phyloP scores from a whole-genome alignment of 2,329 filamentous ascomycete species.

The Stachybotrys echinatus region DNA sequence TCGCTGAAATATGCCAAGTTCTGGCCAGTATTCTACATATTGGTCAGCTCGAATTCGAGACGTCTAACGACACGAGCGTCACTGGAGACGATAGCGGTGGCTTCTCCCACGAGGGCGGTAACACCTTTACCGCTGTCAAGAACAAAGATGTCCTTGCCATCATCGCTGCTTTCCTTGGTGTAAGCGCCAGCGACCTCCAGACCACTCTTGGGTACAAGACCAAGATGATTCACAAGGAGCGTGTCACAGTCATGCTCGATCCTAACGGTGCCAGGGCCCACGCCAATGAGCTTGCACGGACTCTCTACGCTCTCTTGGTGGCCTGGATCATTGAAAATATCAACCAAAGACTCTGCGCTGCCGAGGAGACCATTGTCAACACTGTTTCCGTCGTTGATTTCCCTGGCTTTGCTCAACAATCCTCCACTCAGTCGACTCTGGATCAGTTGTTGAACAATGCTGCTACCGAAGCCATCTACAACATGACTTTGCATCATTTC shows the following conservation, averaged over 20 bases:
- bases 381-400: constrained; percentile 96
- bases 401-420: constrained; percentile 84
- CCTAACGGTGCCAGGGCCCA: constrained; percentile 84
- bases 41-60: constrained; percentile 91
- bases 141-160: constrained; percentile 87
- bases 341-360: constrained; percentile 82
- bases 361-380: constrained; percentile 84
- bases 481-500: constrained; percentile 90
- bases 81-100: constrained; percentile 89
- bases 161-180: constrained; percentile 90
- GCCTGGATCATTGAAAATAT: constrained; percentile 90
- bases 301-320: constrained; percentile 88
- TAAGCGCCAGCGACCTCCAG: constrained; percentile 76
- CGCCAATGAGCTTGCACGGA: constrained; percentile 89
- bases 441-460: constrained; percentile 95
- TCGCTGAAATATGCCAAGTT: constrained; percentile 95
- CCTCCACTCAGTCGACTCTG: constrained; percentile 75
- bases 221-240: constrained; percentile 91
- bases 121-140: constrained; percentile 79
- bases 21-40: constrained; percentile 94
- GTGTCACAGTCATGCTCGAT: constrained; percentile 98
- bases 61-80: constrained; percentile 70
- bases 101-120: constrained; percentile 90
- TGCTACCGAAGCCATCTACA: constrained; percentile 86
- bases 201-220: constrained; percentile 90